phyloP scores from a whole-genome alignment of 805 yeast species.

The Candida anglica region DNA sequence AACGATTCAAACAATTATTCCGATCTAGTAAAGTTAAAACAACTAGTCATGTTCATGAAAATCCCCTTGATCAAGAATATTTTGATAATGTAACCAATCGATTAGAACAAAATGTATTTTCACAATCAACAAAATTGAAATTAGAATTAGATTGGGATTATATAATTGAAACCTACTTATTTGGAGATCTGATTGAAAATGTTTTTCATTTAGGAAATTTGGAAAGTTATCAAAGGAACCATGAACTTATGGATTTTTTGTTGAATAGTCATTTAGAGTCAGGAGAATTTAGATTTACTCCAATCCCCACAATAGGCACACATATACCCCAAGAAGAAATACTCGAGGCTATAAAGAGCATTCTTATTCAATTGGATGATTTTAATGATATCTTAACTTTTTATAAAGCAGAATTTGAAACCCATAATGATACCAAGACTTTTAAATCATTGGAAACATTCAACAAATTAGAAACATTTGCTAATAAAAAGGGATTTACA shows the following conservation, averaged over 20 bases:
- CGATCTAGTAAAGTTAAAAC: not conserved
- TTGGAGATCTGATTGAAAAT: slow-evolving; percentile 13
- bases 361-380: slow-evolving; percentile 3
- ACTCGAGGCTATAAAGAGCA: not conserved
- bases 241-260: slow-evolving; percentile 11
- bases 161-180: slow-evolving; percentile 16
- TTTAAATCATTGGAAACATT: slow-evolving; percentile 13
- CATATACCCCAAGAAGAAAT: not conserved
- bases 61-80: slow-evolving; percentile 3
- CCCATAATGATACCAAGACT: slow-evolving; percentile 1
- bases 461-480: slow-evolving; percentile 12
- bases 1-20: slow-evolving; percentile 2
- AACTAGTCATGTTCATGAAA: not conserved
- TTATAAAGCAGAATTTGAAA: slow-evolving; percentile 1
- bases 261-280: slow-evolving; percentile 12
- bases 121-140: slow-evolving; percentile 3
- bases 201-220: slow-evolving; percentile 6
- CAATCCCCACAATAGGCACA: no score
- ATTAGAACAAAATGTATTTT: slow-evolving; percentile 4
- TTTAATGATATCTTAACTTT: slow-evolving; percentile 2
- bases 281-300: slow-evolving; percentile 13
- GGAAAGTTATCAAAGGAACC: not conserved
- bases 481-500: slow-evolving; percentile 11
- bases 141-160: slow-evolving; percentile 10
- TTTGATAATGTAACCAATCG: slow-evolving; percentile 1